These are phyloP conservation scores for Fraxinus sp. DNA, from an alignment of 305 asterid genomes.

Conservation along the genomic window DNA sequence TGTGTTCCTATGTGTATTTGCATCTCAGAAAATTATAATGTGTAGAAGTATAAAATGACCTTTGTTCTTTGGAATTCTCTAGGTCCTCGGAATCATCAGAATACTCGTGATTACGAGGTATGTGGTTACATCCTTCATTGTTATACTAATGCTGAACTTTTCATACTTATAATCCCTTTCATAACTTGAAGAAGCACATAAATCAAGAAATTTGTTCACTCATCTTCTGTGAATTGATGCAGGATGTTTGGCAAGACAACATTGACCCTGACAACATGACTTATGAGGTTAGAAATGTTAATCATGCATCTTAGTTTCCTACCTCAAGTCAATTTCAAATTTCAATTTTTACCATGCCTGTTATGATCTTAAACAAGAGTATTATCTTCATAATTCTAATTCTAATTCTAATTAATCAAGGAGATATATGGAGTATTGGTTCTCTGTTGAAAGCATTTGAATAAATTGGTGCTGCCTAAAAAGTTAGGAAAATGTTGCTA, in stretches of 20 bases:
- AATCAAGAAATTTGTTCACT: slow-evolving; percentile 13
- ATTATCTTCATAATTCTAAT: not conserved
- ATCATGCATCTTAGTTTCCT: slow-evolving; percentile 16
- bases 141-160: slow-evolving; percentile 17
- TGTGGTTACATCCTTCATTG: not conserved
- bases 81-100: slow-evolving; percentile 70
- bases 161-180: slow-evolving; percentile 18
- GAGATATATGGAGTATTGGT: not conserved
- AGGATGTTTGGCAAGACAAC: slow-evolving; percentile 69
- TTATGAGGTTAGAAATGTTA: slow-evolving; percentile 61
- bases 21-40: not conserved
- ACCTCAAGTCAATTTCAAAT: slow-evolving; percentile 10
- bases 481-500: not conserved
- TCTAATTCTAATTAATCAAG: not conserved
- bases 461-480: not conserved
- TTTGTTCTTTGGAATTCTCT: slow-evolving; percentile 22
- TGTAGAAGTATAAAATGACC: not conserved
- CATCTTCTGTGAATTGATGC: slow-evolving; percentile 26
- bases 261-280: slow-evolving; percentile 78
- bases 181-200: slow-evolving; percentile 5
- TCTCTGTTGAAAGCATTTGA: not conserved
- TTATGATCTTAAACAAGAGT: not conserved
- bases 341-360: slow-evolving; percentile 1
- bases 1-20: slow-evolving; percentile 16
- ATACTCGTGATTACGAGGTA: slow-evolving; percentile 55